Evolutionary conservation across 1,284 basidiomycete species (phyloP), one percentile per base, ranked within the genome.

Genomic region (Melampsora larici-populina): DNA sequence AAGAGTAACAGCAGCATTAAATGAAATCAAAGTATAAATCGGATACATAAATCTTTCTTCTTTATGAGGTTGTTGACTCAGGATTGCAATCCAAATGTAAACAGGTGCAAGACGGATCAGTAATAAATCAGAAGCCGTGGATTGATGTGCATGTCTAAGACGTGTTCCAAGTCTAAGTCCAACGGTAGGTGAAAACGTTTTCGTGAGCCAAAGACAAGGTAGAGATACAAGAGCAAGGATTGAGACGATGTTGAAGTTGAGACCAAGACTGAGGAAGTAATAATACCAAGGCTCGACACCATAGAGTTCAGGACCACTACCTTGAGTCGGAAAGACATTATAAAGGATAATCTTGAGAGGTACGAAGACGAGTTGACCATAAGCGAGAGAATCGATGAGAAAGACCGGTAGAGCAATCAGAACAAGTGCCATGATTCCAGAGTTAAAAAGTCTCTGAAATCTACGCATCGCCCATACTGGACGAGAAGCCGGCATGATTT

Each of bases 41-140:
- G 97, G 96, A 85, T 90, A 99, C 90, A 99, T 92, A 86, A 99
- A 99, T 31, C 97, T 88, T 84, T 99, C 97, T 84, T 99, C 97
- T 86, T 99, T 99, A 86, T 99, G 97, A 6, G 91, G 85, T 85
- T 99, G 97, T 1, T 87, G 79, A 9, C 89, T 90, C 79, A 99
- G 86, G 80, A 97, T 89, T 2, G 84, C 87, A 66, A 91, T 82
- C 95, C 97, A 99, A 36, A 97, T 81, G 85, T 99, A 98, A 81
- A 96, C 88, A 0, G 94, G 94, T 7, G 88, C 84, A 21, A 98
- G 86, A 62, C 95, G 88, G 74, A 95, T 82, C 0, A 87, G 87
- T 58, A 98, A 86, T 40, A 95, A 85, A 0, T 79, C 55, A 9
- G 81, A 78, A 9, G 81, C 80, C 21, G 79, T 66, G 3, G 80